A percentile compares a stretch with the other conserved stretches of the same genome.
phyloP scores from a whole-genome alignment of 1,284 basidiomycete genomes.

The Golubevia sp. region DNA sequence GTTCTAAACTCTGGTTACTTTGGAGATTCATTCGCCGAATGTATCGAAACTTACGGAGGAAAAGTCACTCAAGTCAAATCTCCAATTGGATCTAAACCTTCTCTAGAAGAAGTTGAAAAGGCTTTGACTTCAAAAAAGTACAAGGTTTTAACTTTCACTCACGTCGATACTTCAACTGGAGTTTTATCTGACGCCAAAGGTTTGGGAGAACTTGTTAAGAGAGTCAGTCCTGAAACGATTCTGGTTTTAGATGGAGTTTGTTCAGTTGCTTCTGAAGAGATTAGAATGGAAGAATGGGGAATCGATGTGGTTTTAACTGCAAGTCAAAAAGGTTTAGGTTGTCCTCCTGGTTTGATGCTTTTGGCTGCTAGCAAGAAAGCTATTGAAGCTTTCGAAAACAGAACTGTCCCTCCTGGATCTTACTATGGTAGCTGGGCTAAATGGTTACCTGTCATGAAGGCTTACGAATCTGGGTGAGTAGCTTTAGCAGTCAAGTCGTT shows the following conservation, averaged over 20 bases:
- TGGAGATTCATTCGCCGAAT: slow-evolving; percentile 57
- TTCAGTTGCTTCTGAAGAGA: slow-evolving; percentile 93
- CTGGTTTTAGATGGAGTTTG: slow-evolving; percentile 90
- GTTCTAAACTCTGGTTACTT: slow-evolving; percentile 69
- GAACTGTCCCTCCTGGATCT: slow-evolving; percentile 73
- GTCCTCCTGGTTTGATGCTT: slow-evolving; percentile 91
- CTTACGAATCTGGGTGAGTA: slow-evolving; percentile 45
- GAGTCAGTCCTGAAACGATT: slow-evolving; percentile 83
- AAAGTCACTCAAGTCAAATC: slow-evolving; percentile 85
- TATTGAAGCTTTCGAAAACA: slow-evolving; percentile 73
- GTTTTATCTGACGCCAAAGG: slow-evolving; percentile 85
- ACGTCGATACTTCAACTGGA: slow-evolving; percentile 71
- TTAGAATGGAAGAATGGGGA: slow-evolving; percentile 88
- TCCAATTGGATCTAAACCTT: slow-evolving; percentile 77
- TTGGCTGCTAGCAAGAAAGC: slow-evolving; percentile 81
- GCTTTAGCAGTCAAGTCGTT: background rate
- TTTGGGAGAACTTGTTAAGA: slow-evolving; percentile 75
- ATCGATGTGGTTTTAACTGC: slow-evolving; percentile 88
- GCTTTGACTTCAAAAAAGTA: slow-evolving; percentile 81
- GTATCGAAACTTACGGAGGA: slow-evolving; percentile 78
- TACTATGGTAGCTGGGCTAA: slow-evolving; percentile 76
- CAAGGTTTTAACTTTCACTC: slow-evolving; percentile 89
- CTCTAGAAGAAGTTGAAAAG: slow-evolving; percentile 69
- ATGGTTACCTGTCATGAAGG: slow-evolving; percentile 60
- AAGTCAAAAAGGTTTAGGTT: slow-evolving; percentile 92